Evolutionary conservation across 768 basidiomycete genomes (phyloP).

Genomic region (Boletus pseudopeckii): DNA sequence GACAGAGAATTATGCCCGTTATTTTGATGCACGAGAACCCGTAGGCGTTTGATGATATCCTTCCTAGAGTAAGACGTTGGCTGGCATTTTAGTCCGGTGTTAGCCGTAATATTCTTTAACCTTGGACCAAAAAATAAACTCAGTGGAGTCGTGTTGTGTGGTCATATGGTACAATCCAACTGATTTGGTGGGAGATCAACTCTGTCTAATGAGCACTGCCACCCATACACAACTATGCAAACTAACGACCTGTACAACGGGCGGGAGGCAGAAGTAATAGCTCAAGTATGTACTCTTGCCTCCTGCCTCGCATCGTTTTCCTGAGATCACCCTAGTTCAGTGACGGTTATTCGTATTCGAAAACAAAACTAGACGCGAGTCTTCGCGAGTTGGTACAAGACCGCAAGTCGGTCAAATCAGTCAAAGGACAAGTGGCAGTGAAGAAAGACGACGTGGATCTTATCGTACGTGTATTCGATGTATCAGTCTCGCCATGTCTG

Average conservation of each 20-base stretch:
- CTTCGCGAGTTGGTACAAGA: slow-evolving; percentile 49
- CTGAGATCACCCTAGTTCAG: slow-evolving; percentile 49
- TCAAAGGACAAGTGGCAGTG: slow-evolving; percentile 19
- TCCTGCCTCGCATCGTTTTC: not conserved
- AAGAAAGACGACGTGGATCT: slow-evolving; percentile 31
- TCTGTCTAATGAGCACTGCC: slow-evolving; percentile 19
- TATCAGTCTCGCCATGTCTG: not conserved
- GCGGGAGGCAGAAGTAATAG: slow-evolving; percentile 30
- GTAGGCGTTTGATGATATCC: slow-evolving; percentile 15
- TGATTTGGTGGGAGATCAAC: too few species aligned
- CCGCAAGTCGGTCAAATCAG: slow-evolving; percentile 53
- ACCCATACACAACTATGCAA: slow-evolving; percentile 15
- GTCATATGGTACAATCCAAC: not conserved
- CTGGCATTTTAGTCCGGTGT: slow-evolving; percentile 29
- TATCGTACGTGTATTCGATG: slow-evolving; percentile 19
- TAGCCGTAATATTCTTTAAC: slow-evolving; percentile 29
- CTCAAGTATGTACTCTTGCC: slow-evolving; percentile 15
- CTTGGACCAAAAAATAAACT: slow-evolving; percentile 16
- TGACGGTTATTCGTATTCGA: slow-evolving; percentile 46
- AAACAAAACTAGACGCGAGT: slow-evolving; percentile 32
- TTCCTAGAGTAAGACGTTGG: slow-evolving; percentile 25
- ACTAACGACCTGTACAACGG: slow-evolving; percentile 26
- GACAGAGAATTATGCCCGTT: slow-evolving; percentile 13
- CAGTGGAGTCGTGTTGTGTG: not conserved
- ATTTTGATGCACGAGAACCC: slow-evolving; percentile 16